Conservation (phyloP, 495 filamentous ascomycete genomes). For the Aspergillus baeticus region DNA sequence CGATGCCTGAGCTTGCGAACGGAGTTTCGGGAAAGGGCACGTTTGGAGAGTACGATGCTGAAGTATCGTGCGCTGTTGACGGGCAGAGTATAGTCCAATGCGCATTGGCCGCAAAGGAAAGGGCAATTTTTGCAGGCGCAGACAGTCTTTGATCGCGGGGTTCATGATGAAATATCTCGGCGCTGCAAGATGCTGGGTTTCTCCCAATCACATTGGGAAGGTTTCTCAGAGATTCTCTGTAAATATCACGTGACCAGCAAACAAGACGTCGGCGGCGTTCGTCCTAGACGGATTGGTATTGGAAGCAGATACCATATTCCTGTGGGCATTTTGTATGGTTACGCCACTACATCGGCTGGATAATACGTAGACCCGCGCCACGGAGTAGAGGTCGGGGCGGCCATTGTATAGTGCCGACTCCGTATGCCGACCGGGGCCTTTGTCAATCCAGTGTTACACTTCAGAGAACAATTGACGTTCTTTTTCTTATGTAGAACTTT, state of each 20-base stretch:
- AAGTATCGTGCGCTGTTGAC: neutral
- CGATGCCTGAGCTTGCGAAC: neutral
- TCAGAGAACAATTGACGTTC: too few species aligned
- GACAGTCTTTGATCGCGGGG: conserved; percentile 3
- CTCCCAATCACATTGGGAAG: neutral
- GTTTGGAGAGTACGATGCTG: neutral
- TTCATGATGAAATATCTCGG: conserved; percentile 10
- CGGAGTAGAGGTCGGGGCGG: too few species aligned
- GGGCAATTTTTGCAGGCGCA: neutral
- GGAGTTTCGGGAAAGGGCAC: neutral
- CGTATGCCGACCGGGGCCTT: too few species aligned
- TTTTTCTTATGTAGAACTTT: too few species aligned
- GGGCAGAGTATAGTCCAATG: conserved; percentile 3
- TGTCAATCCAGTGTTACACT: too few species aligned
- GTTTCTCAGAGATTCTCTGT: neutral
- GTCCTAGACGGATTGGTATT: too few species aligned
- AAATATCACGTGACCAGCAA: neutral
- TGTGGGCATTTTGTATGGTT: too few species aligned
- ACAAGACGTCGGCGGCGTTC: neutral
- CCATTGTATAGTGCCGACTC: too few species aligned
- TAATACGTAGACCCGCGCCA: too few species aligned
- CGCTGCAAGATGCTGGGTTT: neutral
- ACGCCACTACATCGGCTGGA: too few species aligned
- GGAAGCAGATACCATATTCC: too few species aligned
- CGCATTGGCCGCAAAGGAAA: neutral